Evolutionary conservation across 2,329 filamentous ascomycete genomes (phyloP), one percentile per base, ranked within the genome.

Genomic region (Epichloe sp.): DNA sequence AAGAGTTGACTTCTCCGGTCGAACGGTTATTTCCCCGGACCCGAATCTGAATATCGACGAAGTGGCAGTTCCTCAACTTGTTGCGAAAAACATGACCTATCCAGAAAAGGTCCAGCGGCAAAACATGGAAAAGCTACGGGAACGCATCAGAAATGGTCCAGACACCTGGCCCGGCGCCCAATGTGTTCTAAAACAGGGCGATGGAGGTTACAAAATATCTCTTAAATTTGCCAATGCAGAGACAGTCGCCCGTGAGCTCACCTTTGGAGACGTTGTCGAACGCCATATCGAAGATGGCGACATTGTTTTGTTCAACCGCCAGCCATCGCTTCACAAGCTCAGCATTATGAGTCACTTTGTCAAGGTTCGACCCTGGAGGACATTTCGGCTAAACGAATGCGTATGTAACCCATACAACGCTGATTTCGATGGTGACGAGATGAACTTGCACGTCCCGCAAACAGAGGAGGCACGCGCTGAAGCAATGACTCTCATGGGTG

Each of bases 1-100:
- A 69, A 91, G 93, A 77, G 93, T 98, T 50, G 91, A 98, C 65
- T 98, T 97, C 68, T 98, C 93, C 11, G 93, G 89, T 17, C 83
- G 93, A 65, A 98, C 93, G 0, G 93, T 98, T 67, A 98, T 98
- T 67, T 95, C 90, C 93, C 93, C 93, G 0, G 93, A 98, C 67
- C 93, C 93, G 3, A 98, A 98, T 60, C 68, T 98, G 47, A 83
- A 86, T 17, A 88, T 98, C 56, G 88, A 97, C 58, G 83, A 98
- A 67, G 93, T 98, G 37, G 91, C 91, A 4, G 84, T 98, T 34
- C 93, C 93, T 1, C 76, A 85, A 54, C 76, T 94, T 17, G 90
- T 98, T n/a, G 93, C 93, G 4, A 94, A 88, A 68, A 96, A 95
- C 63, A 76, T 98, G 66, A 97, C 93, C 0, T 98, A 96, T 62